Evolutionary conservation across 495 filamentous ascomycete species (phyloP).

Genomic region (Talaromyces proteolyticus): DNA sequence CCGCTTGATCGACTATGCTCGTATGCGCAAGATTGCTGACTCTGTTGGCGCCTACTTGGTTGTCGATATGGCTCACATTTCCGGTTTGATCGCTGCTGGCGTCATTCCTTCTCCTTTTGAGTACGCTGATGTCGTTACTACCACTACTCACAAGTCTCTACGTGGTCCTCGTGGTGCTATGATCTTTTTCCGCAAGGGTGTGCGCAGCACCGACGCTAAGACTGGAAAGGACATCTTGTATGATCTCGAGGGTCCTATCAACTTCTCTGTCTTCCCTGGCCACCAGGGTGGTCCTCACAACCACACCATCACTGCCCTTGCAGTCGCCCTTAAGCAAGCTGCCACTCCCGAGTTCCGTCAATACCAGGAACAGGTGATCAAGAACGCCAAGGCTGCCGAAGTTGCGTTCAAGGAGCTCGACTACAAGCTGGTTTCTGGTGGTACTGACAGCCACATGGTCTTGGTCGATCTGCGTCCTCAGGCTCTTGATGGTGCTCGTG

Average conservation of each 20-base stretch:
- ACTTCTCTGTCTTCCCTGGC: conserved; percentile 95
- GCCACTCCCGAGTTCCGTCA: conserved; percentile 80
- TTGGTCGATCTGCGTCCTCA: conserved; percentile 92
- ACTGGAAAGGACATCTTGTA: conserved; percentile 79
- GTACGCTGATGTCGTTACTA: conserved; percentile 90
- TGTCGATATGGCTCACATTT: conserved; percentile 97
- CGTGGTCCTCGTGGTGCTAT: conserved; percentile 92
- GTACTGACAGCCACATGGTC: conserved; percentile 95
- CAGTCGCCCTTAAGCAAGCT: conserved; percentile 91
- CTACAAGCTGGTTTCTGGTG: conserved; percentile 86
- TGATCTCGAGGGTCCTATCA: conserved; percentile 91
- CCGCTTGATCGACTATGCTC: conserved; percentile 84
- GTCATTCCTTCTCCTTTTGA: conserved; percentile 87
- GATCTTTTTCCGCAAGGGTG: conserved; percentile 95
- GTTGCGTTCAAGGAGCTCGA: conserved; percentile 64
- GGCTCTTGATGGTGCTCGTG: conserved; percentile 83
- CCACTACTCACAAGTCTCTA: conserved; percentile 96
- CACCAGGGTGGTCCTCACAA: conserved; percentile 98
- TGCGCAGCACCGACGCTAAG: conserved; percentile 74
- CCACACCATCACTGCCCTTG: conserved; percentile 93
- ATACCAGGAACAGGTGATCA: conserved; percentile 83
- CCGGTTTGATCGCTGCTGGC: conserved; percentile 84
- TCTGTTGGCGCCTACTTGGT: conserved; percentile 90
- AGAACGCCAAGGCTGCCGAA: conserved; percentile 81
- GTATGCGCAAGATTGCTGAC: conserved; percentile 81